These are phyloP conservation scores for Hymenotorrendiella dingleyae DNA, from an alignment of 2,329 filamentous ascomycete species.

Conservation along the genomic window DNA sequence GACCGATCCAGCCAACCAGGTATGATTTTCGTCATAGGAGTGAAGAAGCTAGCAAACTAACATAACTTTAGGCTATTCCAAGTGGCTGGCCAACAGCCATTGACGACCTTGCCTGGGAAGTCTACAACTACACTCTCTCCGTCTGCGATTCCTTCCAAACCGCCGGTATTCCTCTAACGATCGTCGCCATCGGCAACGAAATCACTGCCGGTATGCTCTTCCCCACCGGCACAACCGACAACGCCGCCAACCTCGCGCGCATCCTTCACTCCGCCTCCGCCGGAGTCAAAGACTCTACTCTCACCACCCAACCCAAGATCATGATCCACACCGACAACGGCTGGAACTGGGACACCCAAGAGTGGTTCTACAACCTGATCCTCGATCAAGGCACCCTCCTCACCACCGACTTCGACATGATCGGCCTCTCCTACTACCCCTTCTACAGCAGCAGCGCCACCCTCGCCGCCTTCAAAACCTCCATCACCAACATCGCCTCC, in stretches of 20 bases:
- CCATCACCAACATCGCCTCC: slow-evolving; percentile 51
- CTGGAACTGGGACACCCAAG: slow-evolving; percentile 61
- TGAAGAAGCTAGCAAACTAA: neutral
- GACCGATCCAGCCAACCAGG: slow-evolving; percentile 62
- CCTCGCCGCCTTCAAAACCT: slow-evolving; percentile 48
- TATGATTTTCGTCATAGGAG: slow-evolving; percentile 15
- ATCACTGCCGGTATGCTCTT: slow-evolving; percentile 63
- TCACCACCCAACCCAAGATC: slow-evolving; percentile 55
- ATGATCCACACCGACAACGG: slow-evolving; percentile 73
- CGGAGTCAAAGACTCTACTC: slow-evolving; percentile 57
- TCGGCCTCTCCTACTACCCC: slow-evolving; percentile 69
- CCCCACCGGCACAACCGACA: slow-evolving; percentile 52
- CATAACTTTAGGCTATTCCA: slow-evolving; percentile 42
- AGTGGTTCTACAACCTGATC: slow-evolving; percentile 55
- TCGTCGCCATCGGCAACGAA: slow-evolving; percentile 70
- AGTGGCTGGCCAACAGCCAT: slow-evolving; percentile 57
- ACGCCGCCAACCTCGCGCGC: slow-evolving; percentile 53
- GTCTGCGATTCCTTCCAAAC: slow-evolving; percentile 55
- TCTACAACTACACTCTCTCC: slow-evolving; percentile 64
- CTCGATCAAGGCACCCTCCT: slow-evolving; percentile 45
- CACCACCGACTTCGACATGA: slow-evolving; percentile 58
- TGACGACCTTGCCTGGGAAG: slow-evolving; percentile 50
- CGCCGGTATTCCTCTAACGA: slow-evolving; percentile 48
- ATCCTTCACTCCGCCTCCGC: slow-evolving; percentile 59
- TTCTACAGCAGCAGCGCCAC: slow-evolving; percentile 60